These are phyloP conservation scores for Bathelium albidoporum DNA, from an alignment of 495 filamentous ascomycete species.

Conservation along the genomic window DNA sequence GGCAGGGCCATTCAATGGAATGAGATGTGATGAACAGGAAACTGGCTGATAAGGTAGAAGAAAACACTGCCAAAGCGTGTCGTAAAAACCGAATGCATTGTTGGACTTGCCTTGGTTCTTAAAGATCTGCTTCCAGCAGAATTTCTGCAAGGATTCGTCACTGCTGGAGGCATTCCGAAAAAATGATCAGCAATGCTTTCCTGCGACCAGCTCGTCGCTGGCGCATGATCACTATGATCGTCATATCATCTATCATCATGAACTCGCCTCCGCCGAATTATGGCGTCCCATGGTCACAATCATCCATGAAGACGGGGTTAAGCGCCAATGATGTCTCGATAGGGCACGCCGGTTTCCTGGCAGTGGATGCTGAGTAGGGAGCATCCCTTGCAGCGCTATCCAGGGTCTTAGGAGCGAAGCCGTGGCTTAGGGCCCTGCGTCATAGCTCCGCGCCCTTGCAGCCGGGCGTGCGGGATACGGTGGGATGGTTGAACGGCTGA, in stretches of 20 bases:
- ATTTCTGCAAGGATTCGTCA: not conserved
- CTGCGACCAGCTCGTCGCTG: not conserved
- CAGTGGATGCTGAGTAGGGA: not conserved
- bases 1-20: conserved; percentile 3
- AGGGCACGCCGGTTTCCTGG: not conserved
- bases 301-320: not conserved
- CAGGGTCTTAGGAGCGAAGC: not conserved
- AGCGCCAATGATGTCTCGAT: not conserved
- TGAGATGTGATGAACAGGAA: not conserved
- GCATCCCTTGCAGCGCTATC: not conserved
- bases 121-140: not conserved
- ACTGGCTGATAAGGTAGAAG: not conserved
- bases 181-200: not conserved
- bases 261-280: not conserved
- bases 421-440: not conserved
- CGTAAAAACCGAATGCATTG: not conserved
- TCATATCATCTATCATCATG: not conserved
- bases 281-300: not conserved
- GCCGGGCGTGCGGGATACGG: not conserved
- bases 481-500: not conserved
- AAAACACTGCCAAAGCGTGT: not conserved
- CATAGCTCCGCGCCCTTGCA: not conserved
- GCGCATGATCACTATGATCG: not conserved
- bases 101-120: not conserved
- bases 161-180: not conserved